A percentile compares a stretch with the other conserved stretches of the same genome.
Conservation (phyloP, 2,329 filamentous ascomycete genomes). For the Exophiala spinifera region DNA sequence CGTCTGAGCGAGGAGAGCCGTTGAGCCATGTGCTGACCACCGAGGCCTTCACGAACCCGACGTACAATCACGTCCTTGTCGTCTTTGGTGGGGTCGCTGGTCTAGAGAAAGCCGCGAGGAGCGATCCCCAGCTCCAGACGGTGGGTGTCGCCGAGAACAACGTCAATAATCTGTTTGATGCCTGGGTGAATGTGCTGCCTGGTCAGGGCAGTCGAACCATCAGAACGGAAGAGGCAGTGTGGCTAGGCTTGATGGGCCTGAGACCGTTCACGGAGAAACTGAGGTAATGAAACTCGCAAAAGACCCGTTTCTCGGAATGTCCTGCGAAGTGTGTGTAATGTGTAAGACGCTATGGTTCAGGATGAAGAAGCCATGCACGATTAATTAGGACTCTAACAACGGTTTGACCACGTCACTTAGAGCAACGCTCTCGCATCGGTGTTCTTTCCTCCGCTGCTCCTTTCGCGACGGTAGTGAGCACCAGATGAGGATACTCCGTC, state of each 20-base stretch:
- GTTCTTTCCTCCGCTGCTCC: too few relatives aligned
- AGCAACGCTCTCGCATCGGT: too few relatives aligned
- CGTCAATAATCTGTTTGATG: conserved; percentile 72
- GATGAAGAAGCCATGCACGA: too few relatives aligned
- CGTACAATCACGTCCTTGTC: conserved; percentile 66
- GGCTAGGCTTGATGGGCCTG: conserved; percentile 69
- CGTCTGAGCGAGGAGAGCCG: conserved; percentile 69
- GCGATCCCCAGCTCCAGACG: conserved; percentile 55
- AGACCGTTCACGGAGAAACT: conserved; percentile 34
- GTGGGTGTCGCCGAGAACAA: conserved; percentile 64
- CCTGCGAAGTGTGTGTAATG: too few relatives aligned
- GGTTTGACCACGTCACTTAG: too few relatives aligned
- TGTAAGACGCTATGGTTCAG: too few relatives aligned
- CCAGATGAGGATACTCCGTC: neutral
- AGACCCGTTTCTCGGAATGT: too few relatives aligned
- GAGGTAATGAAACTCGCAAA: too few relatives aligned
- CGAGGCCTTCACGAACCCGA: conserved; percentile 33
- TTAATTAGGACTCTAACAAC: too few relatives aligned
- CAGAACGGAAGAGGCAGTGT: conserved; percentile 77
- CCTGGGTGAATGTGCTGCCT: conserved; percentile 78
- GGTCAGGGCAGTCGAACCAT: conserved; percentile 80
- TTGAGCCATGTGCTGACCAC: conserved; percentile 40
- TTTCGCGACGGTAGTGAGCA: too few relatives aligned
- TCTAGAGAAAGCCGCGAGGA: conserved; percentile 69
- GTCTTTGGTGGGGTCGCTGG: conserved; percentile 80